Evolutionary conservation across 2,329 filamentous ascomycete species (phyloP).

Genomic region (Pestalotiopsis sp.): DNA sequence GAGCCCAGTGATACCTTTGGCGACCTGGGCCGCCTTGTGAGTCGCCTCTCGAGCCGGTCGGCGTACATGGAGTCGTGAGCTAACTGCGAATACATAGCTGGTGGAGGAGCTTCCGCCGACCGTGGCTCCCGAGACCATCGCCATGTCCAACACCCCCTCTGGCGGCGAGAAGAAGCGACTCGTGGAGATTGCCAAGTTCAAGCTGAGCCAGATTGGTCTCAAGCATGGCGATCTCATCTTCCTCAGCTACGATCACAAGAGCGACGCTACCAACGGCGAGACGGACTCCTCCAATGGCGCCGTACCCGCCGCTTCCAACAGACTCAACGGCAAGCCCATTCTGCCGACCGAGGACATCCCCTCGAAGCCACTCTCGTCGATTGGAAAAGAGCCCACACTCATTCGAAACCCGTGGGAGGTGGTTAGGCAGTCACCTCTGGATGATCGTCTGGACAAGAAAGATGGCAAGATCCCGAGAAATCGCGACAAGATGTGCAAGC

Average conservation of each 20-base stretch:
- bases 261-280: slow-evolving; percentile 43
- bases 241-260: slow-evolving; percentile 73
- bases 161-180: slow-evolving; percentile 62
- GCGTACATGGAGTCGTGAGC: not conserved
- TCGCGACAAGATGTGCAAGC: slow-evolving; percentile 72
- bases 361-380: slow-evolving; percentile 60
- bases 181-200: slow-evolving; percentile 58
- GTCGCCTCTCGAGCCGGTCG: not conserved
- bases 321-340: slow-evolving; percentile 79
- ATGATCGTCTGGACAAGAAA: slow-evolving; percentile 82
- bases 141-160: slow-evolving; percentile 63
- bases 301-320: slow-evolving; percentile 55
- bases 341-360: slow-evolving; percentile 69
- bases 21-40: slow-evolving; percentile 58
- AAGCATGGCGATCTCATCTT: slow-evolving; percentile 90
- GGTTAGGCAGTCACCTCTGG: slow-evolving; percentile 83
- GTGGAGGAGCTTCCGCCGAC: slow-evolving; percentile 61
- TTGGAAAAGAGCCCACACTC: slow-evolving; percentile 54
- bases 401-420: slow-evolving; percentile 94
- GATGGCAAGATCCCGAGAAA: slow-evolving; percentile 66
- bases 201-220: slow-evolving; percentile 62
- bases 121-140: slow-evolving; percentile 63
- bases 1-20: slow-evolving; percentile 75
- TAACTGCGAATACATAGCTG: slow-evolving; percentile 45
- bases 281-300: slow-evolving; percentile 39